Evolutionary conservation across 2,329 filamentous ascomycete species (phyloP).

Genomic region (Colletotrichum acutatum): DNA sequence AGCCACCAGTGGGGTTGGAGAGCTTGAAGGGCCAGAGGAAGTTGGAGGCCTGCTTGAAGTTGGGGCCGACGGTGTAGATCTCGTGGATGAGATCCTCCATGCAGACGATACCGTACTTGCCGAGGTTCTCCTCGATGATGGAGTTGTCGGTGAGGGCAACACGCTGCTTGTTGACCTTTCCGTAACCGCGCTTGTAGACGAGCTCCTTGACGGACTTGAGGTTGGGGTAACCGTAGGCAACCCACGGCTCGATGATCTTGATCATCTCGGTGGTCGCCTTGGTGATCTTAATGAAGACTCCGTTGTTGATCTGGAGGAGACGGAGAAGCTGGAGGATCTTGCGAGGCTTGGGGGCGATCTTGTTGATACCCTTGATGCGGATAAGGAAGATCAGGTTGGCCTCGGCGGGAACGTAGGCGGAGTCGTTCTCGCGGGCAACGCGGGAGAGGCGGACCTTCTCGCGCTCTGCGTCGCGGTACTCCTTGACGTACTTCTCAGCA

Average conservation of each 20-base stretch:
- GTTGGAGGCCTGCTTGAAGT: conserved; percentile 99
- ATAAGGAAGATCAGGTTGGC: conserved; percentile 97
- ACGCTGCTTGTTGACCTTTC: conserved; percentile 99
- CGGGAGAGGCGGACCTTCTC: conserved; percentile 97
- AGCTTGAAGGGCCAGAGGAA: conserved; percentile 99
- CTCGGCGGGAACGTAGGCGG: conserved; percentile 94
- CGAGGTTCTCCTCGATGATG: conserved; percentile 95
- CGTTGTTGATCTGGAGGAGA: conserved; percentile 99
- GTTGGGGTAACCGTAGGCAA: conserved; percentile 99
- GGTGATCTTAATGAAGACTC: conserved; percentile 96
- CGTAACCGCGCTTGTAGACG: conserved; percentile 99
- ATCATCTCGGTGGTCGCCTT: conserved; percentile 98
- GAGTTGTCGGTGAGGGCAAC: conserved; percentile 96
- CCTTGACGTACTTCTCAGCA: conserved; percentile 99
- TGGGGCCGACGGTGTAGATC: conserved; percentile 98
- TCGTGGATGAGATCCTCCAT: conserved; percentile 99
- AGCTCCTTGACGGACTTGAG: conserved; percentile 99
- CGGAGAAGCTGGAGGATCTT: conserved; percentile 99
- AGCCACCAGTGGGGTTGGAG: conserved; percentile 96
- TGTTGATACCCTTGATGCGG: conserved; percentile 99
- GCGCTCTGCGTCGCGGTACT: conserved; percentile 98
- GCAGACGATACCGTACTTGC: conserved; percentile 99
- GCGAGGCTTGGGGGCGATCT: conserved; percentile 99
- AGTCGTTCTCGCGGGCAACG: conserved; percentile 89
- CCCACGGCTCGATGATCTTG: conserved; percentile 98